A percentile compares a stretch with the other conserved stretches of the same genome.
Conservation (phyloP, 2,329 filamentous ascomycete genomes). For the Hyphodiscus sp. region DNA sequence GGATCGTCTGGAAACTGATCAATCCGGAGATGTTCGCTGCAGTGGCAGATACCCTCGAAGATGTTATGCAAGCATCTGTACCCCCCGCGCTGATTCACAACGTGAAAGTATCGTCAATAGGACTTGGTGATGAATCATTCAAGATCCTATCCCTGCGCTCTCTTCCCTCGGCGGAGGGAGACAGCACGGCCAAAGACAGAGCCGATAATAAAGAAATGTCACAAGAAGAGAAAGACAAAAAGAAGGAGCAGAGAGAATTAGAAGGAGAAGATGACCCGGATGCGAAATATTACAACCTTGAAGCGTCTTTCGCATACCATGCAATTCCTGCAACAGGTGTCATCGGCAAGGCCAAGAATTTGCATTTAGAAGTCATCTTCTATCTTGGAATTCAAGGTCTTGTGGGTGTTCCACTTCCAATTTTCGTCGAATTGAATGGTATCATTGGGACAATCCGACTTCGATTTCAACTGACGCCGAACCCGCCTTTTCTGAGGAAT, state of each 20-base stretch:
- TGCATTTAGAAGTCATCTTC: constrained; percentile 19
- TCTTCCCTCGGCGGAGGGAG: constrained; percentile 14
- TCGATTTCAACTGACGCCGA: constrained; percentile 77
- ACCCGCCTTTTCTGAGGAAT: constrained; percentile 87
- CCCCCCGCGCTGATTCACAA: constrained; percentile 17
- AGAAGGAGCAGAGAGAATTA: constrained; percentile 13
- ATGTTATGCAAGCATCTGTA: constrained; percentile 20
- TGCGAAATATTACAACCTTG: constrained; percentile 18
- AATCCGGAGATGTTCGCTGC: constrained; percentile 20
- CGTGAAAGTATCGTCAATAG: constrained; percentile 15
- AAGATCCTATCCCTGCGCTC: constrained; percentile 16
- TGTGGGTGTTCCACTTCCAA: constrained; percentile 15
- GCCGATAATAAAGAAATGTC: constrained; percentile 1
- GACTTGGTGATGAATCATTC: constrained; percentile 16
- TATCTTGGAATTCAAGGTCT: constrained; percentile 16
- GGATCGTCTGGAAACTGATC: constrained; percentile 16
- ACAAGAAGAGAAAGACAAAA: constrained; percentile 13
- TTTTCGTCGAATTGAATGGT: constrained; percentile 72
- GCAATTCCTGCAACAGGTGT: constrained; percentile 19
- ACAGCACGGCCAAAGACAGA: constrained; percentile 6
- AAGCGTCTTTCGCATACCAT: constrained; percentile 17
- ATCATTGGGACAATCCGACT: constrained; percentile 84
- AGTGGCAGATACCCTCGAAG: constrained; percentile 18
- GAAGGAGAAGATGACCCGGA: constrained; percentile 13
- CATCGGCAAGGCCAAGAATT: constrained; percentile 19